These are phyloP conservation scores for Eimeria maxima DNA, from an alignment of 169 alveolate genomes.

Conservation along the genomic window DNA sequence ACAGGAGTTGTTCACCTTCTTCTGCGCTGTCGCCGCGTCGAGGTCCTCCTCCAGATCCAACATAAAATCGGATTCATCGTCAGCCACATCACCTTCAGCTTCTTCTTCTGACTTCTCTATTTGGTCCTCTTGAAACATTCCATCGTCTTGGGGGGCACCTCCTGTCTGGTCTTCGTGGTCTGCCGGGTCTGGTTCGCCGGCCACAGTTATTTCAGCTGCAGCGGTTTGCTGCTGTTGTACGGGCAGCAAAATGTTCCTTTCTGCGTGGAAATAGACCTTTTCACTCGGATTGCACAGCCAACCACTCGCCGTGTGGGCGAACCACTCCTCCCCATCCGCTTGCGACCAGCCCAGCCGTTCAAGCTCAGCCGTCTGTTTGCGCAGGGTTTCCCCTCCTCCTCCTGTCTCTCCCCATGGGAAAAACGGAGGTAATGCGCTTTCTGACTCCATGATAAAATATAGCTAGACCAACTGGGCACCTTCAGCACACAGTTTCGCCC, in stretches of 20 bases:
- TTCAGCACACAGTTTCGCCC: not conserved
- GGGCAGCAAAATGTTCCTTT: slow-evolving; percentile 15
- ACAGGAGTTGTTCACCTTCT: not conserved
- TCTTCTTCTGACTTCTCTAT: not conserved
- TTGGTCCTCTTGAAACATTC: not conserved
- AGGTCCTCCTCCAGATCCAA: slow-evolving; percentile 66
- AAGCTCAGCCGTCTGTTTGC: not conserved
- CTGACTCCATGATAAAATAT: not conserved
- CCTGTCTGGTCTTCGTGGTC: not conserved
- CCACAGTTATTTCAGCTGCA: not conserved
- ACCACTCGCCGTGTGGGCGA: slow-evolving; percentile 40
- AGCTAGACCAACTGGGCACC: not conserved
- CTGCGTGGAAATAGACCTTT: slow-evolving; percentile 36
- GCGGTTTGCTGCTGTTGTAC: not conserved
- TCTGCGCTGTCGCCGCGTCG: slow-evolving; percentile 65
- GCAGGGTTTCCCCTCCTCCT: not conserved
- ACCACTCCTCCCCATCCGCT: slow-evolving; percentile 30
- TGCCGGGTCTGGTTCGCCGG: not conserved
- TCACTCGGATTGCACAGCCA: slow-evolving; percentile 57
- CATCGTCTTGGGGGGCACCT: not conserved
- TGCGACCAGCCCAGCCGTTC: slow-evolving; percentile 22
- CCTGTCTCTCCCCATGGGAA: not conserved
- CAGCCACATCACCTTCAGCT: not conserved
- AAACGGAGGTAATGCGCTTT: not conserved
- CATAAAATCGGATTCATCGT: slow-evolving; percentile 34